A percentile compares a stretch with the other conserved stretches of the same genome.
Conservation (phyloP, 2,329 filamentous ascomycete species). For the Allantophomopsis cytisporea region DNA sequence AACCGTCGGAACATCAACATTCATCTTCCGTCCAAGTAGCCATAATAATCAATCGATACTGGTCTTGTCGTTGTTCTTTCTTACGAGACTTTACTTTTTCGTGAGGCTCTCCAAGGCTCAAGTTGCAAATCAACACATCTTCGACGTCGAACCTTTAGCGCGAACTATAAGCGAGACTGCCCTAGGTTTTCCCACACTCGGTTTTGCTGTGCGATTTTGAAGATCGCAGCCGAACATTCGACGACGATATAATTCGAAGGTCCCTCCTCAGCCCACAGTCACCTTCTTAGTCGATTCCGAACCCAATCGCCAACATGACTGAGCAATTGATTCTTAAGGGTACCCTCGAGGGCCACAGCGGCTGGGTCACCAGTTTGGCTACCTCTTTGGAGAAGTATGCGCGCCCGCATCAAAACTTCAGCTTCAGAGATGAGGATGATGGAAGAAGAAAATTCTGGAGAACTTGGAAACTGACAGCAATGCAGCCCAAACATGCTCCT, state of each 20-base stretch:
- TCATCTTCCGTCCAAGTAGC: no score
- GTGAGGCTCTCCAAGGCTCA: no score
- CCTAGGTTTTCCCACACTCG: background rate
- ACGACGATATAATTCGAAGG: background rate
- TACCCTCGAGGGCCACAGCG: conserved; percentile 97
- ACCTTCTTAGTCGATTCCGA: conserved; percentile 8
- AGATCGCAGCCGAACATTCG: background rate
- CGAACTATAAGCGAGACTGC: background rate
- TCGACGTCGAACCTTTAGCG: background rate
- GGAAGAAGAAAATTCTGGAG: background rate
- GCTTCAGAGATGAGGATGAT: conserved; percentile 2
- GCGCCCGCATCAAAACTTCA: conserved; percentile 1
- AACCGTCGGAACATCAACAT: no score
- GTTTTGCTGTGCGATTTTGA: background rate
- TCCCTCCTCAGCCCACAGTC: background rate
- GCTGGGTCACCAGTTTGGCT: conserved; percentile 97
- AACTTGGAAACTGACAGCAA: conserved; percentile 10
- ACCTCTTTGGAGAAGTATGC: conserved; percentile 97
- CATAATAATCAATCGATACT: no score
- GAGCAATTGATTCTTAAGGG: conserved; percentile 64
- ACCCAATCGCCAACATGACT: conserved; percentile 17
- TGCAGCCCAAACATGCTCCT: conserved; percentile 96
- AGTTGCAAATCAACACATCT: no score
- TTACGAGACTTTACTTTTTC: no score
- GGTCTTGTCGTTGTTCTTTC: no score